Base-by-base conservation (phyloP, 2,329 filamentous ascomycete genomes). In the Fusarium beomiforme region DNA sequence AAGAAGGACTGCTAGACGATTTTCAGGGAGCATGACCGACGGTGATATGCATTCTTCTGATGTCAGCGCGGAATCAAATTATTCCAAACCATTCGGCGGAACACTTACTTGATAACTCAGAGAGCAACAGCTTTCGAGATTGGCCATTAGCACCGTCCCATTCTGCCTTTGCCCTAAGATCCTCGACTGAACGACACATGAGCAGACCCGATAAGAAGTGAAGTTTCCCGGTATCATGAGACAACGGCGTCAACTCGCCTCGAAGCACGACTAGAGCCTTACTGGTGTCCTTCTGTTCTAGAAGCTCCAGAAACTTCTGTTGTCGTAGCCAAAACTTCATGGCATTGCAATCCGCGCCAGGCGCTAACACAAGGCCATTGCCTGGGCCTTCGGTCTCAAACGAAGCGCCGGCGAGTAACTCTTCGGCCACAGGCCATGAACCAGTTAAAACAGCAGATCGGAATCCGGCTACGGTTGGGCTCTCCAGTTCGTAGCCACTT, bases 1-100 rank as follows among this genome's bases (percentile, higher is more conserved):
- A 56, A 99, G 84, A 19, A 99, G 85, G 36, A 90, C 87, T 3
- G 94, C 93, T 46, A 99, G 85, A 10, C 96, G 91, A 79, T 96
- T 93, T 77, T 97, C 93, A 3, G 96, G 96, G 59, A 99, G 92
- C 95, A 99, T 98, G 46, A 97, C 93, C 7, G 94, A 96, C 0
- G 96, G 95, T 3, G 96, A 97, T 79, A 99, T 97, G 61, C 90
- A 97, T 84, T 88, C 93, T 95, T 95, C 74, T 37, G 56, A 50
- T 34, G 44, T 41, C 61, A 70, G 59, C 36, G 16, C 6, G 11
- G 37, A 19, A 21, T 8, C 14, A 16, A n/a, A 33, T 23, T 6
- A 29, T 23, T 31, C 39, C 14, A 19, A 23, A 33, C 23, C 6
- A 29, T 23, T 31, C 39, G 23, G 14, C 34, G 26, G 53, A 43